Conservation (phyloP, 805 yeast species). For the Yarrowia sp. region DNA sequence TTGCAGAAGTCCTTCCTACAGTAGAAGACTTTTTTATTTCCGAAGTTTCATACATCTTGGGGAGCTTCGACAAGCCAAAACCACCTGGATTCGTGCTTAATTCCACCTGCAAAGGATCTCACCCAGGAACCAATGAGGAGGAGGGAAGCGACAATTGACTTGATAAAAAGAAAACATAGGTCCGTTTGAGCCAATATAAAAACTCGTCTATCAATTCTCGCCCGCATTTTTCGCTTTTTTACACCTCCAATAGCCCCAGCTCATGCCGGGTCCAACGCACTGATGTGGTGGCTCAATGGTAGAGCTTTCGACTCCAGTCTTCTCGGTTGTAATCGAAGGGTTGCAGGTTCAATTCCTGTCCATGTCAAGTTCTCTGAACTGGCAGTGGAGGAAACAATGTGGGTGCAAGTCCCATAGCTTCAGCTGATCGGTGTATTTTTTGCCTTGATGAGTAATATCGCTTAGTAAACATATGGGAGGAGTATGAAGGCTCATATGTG, state of each 20-base stretch:
- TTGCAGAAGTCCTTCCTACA: too few species aligned
- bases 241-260: background rate
- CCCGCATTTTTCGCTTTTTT: background rate
- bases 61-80: too few species aligned
- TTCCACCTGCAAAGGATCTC: too few species aligned
- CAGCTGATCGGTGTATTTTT: conserved; percentile 14
- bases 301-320: conserved; percentile 72
- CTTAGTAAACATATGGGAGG: background rate
- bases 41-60: too few species aligned
- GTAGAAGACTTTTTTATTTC: too few species aligned
- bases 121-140: too few species aligned
- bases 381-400: conserved; percentile 9
- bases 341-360: conserved; percentile 83
- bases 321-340: conserved; percentile 55
- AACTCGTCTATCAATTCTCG: background rate
- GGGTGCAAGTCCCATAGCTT: conserved; percentile 9
- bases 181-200: too few species aligned
- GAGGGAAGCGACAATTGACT: too few species aligned
- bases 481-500: too few species aligned
- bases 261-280: background rate
- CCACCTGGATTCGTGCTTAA: too few species aligned
- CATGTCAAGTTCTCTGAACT: conserved; percentile 48
- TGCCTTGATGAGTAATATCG: background rate
- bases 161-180: too few species aligned
- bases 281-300: conserved; percentile 66